Percentiles rank a stretch among this genome's conserved stretches.
Conservation (phyloP, 176 grass and related monocot genomes). For the Urochloa ruziziensis region DNA sequence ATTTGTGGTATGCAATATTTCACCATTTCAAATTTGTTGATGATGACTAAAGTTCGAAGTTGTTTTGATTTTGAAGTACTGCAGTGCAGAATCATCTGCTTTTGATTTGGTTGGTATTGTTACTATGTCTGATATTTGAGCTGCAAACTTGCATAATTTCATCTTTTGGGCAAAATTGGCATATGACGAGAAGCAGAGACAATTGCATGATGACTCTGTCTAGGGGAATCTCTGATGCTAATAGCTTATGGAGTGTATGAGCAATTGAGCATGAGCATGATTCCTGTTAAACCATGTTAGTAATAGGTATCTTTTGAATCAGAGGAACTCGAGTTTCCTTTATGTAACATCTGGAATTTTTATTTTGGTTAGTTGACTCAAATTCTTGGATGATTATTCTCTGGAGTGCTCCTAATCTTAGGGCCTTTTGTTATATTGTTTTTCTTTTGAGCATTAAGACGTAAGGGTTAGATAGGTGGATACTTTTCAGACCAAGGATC, state of each 20-base stretch:
- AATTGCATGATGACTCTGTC: slow-evolving; percentile 42
- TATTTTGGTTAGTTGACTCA: not conserved
- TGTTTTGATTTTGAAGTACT: no score
- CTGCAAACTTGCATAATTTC: no score
- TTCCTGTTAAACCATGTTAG: not conserved
- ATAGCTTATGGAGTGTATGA: not conserved
- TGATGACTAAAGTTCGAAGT: no score
- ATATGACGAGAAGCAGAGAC: slow-evolving; percentile 30
- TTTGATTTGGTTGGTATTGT: no score
- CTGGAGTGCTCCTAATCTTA: not conserved
- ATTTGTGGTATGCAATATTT: not conserved
- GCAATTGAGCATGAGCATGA: not conserved
- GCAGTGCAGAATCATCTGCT: no score
- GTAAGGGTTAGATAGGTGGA: not conserved
- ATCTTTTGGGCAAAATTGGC: no score
- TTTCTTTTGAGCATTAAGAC: not conserved
- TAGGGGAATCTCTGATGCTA: slow-evolving; percentile 61
- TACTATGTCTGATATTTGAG: no score
- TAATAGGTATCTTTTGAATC: not conserved
- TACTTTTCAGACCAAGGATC: not conserved
- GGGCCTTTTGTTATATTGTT: not conserved
- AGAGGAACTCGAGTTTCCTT: not conserved
- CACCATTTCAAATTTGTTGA: not conserved
- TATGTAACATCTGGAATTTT: not conserved
- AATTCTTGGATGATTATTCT: no score